A percentile compares a stretch with the other conserved stretches of the same genome.
Evolutionary conservation across 2,329 filamentous ascomycete species (phyloP).

Genomic region (Monosporascus sp.): DNA sequence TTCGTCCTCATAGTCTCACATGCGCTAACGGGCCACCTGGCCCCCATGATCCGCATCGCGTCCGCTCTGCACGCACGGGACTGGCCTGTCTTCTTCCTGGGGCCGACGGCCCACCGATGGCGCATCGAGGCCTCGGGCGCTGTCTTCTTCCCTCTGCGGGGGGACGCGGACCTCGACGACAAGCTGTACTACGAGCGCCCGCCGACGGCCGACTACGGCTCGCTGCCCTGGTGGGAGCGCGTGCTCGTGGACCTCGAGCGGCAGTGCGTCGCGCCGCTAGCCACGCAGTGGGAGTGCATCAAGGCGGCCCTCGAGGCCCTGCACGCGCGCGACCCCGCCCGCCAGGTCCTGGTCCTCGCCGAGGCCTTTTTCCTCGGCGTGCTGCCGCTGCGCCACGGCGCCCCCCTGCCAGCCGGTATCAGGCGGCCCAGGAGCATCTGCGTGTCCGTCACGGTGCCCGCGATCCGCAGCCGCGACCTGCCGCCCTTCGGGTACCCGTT

Average conservation of each 20-base stretch:
- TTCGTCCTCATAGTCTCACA: constrained; percentile 30
- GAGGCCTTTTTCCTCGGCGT: constrained; percentile 33
- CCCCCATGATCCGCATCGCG: constrained; percentile 31
- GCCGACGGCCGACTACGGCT: constrained; percentile 17
- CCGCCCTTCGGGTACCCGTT: constrained; percentile 28
- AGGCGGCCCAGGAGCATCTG: constrained; percentile 21
- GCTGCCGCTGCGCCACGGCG: constrained; percentile 28
- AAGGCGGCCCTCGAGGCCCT: constrained; percentile 20
- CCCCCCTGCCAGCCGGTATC: constrained; percentile 17
- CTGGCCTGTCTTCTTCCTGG: constrained; percentile 30
- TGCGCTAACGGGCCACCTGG: constrained; percentile 32
- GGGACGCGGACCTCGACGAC: constrained; percentile 30
- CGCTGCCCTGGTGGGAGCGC: constrained; percentile 22
- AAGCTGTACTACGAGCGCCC: constrained; percentile 23
- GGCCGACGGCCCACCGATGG: constrained; percentile 28
- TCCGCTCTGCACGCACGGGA: constrained; percentile 22
- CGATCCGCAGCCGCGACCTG: constrained; percentile 29
- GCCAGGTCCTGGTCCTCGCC: constrained; percentile 24
- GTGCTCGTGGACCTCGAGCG: constrained; percentile 26
- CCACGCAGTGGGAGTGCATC: constrained; percentile 29
- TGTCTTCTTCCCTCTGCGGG: constrained; percentile 27
- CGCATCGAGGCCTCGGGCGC: constrained; percentile 29
- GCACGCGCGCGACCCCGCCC: constrained; percentile 9
- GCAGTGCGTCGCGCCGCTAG: constrained; percentile 28
- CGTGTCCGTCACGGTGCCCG: constrained; percentile 32